These are phyloP conservation scores for Yamadazyma diddensiae DNA, from an alignment of 1,139 yeast species.

Conservation along the genomic window DNA sequence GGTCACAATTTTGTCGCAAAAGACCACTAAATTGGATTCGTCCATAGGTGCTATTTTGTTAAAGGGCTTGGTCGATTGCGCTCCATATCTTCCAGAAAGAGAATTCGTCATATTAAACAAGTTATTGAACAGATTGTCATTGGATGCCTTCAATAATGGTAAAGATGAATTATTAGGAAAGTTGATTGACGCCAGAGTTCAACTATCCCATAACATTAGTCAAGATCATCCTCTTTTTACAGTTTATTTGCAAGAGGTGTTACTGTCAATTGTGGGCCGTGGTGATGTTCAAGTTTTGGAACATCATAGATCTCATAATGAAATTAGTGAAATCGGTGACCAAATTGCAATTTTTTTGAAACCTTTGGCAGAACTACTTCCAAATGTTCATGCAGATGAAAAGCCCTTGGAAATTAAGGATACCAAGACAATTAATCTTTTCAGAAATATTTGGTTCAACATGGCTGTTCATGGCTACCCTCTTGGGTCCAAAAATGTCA, in stretches of 20 bases:
- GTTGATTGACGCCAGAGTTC: constrained; percentile 47
- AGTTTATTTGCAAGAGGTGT: constrained; percentile 61
- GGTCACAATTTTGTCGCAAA: constrained; percentile 80
- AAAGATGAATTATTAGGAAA: constrained; percentile 32
- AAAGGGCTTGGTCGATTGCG: constrained; percentile 57
- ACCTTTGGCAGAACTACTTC: constrained; percentile 76
- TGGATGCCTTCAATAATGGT: constrained; percentile 32
- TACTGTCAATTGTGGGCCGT: constrained; percentile 65
- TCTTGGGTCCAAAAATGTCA: constrained; percentile 54
- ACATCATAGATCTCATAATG: constrained; percentile 79
- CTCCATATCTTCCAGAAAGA: constrained; percentile 55
- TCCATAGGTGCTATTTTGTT: constrained; percentile 43
- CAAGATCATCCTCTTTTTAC: constrained; percentile 47
- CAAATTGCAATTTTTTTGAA: constrained; percentile 66
- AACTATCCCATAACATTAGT: constrained; percentile 47
- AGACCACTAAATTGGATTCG: constrained; percentile 47
- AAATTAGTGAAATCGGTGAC: constrained; percentile 72
- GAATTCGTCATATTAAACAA: constrained; percentile 57
- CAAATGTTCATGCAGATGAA: constrained; percentile 46
- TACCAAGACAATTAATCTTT: constrained; percentile 50
- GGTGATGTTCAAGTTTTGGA: constrained; percentile 82
- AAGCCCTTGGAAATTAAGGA: constrained; percentile 38
- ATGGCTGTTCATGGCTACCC: constrained; percentile 89
- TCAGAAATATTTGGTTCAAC: constrained; percentile 93
- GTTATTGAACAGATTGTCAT: constrained; percentile 39